Percentiles rank a stretch among this genome's conserved stretches.
Evolutionary conservation across 495 filamentous ascomycete genomes (phyloP).

Genomic region (Lepidopterella palustris): DNA sequence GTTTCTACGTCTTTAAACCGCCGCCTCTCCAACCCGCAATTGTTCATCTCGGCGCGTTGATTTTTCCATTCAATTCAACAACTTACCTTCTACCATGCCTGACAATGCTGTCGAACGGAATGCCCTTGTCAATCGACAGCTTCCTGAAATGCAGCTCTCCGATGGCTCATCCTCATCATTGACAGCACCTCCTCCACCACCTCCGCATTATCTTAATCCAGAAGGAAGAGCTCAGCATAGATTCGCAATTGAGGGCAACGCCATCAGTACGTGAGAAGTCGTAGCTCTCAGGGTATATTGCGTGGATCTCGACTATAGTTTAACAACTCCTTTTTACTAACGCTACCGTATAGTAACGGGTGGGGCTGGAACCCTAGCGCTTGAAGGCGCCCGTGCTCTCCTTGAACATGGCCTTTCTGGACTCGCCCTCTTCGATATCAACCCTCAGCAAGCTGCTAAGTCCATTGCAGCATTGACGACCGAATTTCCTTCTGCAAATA

Average conservation of each 20-base stretch:
- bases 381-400: slow-evolving; percentile 52
- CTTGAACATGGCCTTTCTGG: slow-evolving; percentile 63
- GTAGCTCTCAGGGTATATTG: slow-evolving; percentile 5
- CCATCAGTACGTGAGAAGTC: slow-evolving; percentile 47
- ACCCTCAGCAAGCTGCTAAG: slow-evolving; percentile 38
- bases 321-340: slow-evolving; percentile 3
- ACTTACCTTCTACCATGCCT: slow-evolving; percentile 15
- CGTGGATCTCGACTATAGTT: neutral
- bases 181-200: slow-evolving; percentile 43
- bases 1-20: too few relatives aligned
- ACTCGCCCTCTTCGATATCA: slow-evolving; percentile 58
- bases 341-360: slow-evolving; percentile 49
- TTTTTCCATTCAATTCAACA: too few relatives aligned
- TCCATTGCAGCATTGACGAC: slow-evolving; percentile 41
- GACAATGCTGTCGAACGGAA: slow-evolving; percentile 26
- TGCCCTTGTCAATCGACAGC: slow-evolving; percentile 29
- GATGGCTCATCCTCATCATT: slow-evolving; percentile 44
- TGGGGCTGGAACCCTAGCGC: slow-evolving; percentile 61
- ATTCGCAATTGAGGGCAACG: slow-evolving; percentile 58
- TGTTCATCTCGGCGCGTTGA: too few relatives aligned
- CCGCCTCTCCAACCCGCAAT: too few relatives aligned
- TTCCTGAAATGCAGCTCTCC: slow-evolving; percentile 56
- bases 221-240: slow-evolving; percentile 47
- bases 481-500: slow-evolving; percentile 49
- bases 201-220: slow-evolving; percentile 40